Evolutionary conservation across 2,329 filamentous ascomycete genomes (phyloP).

Genomic region (Fusarium concolor): DNA sequence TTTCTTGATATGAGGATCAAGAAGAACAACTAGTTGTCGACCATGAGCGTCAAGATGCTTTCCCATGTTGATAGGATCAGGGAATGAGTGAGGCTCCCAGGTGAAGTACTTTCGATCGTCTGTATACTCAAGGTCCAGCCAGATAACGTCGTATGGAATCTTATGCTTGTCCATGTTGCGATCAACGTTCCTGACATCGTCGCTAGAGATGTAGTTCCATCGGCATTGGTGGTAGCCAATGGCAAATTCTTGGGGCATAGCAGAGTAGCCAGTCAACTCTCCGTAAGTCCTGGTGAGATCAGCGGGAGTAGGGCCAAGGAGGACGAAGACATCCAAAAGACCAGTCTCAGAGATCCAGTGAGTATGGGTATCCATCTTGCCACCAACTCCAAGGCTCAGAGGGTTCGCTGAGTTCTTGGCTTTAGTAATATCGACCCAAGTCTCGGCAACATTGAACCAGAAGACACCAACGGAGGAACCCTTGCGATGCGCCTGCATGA

Average conservation of each 20-base stretch:
- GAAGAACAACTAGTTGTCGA: constrained; percentile 92
- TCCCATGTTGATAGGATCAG: constrained; percentile 87
- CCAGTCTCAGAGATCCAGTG: constrained; percentile 98
- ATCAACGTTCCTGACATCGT: constrained; percentile 96
- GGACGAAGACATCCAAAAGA: constrained; percentile 90
- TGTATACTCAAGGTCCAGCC: constrained; percentile 98
- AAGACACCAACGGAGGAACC: constrained; percentile 95
- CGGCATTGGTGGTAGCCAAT: constrained; percentile 97
- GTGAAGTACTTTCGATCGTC: constrained; percentile 99
- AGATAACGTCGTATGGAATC: constrained; percentile 98
- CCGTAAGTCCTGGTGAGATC: constrained; percentile 86
- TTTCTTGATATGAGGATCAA: constrained; percentile 99
- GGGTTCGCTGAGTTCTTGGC: constrained; percentile 79
- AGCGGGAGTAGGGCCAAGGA: constrained; percentile 87
- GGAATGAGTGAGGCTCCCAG: constrained; percentile 91
- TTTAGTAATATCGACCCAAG: constrained; percentile 96
- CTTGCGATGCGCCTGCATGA: constrained; percentile 97
- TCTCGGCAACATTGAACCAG: constrained; percentile 97
- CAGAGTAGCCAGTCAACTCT: constrained; percentile 90
- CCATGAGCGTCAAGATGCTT: constrained; percentile 86
- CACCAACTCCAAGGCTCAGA: constrained; percentile 75
- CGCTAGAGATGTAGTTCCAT: constrained; percentile 98
- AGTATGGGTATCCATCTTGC: constrained; percentile 82
- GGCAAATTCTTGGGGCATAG: constrained; percentile 91
- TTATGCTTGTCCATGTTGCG: constrained; percentile 94